These are phyloP conservation scores for Phytophthora rubi DNA, from an alignment of 352 stramenopile species.

Conservation along the genomic window DNA sequence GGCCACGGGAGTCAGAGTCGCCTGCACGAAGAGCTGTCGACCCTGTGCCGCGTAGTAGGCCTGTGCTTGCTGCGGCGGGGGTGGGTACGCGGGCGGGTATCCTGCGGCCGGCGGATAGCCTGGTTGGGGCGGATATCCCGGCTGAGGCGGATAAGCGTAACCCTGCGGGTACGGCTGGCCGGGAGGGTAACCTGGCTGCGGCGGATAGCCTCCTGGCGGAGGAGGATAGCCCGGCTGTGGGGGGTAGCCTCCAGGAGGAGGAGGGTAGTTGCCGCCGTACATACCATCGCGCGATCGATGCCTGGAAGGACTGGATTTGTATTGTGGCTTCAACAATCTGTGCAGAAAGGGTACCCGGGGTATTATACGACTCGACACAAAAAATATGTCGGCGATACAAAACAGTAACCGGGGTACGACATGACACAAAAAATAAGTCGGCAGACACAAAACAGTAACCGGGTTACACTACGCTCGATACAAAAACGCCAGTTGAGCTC, in stretches of 20 bases:
- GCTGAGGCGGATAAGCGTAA: constrained; percentile 29
- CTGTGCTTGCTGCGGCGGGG: constrained; percentile 50
- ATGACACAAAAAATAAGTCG: no score
- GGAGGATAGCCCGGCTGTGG: constrained; percentile 21
- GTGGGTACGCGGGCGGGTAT: constrained; percentile 47
- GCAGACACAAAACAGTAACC: no score
- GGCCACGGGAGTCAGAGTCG: constrained; percentile 39
- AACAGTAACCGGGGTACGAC: background rate
- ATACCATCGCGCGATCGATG: constrained; percentile 15
- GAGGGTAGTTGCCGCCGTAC: constrained; percentile 35
- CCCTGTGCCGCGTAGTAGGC: constrained; percentile 74
- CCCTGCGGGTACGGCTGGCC: constrained; percentile 39
- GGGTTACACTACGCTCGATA: background rate
- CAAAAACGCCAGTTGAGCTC: background rate
- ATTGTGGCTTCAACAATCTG: constrained; percentile 36
- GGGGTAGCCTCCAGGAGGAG: constrained; percentile 24
- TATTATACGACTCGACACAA: no score
- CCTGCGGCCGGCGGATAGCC: constrained; percentile 46
- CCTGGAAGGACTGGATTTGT: constrained; percentile 12
- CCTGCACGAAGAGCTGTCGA: constrained; percentile 74
- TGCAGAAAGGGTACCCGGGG: background rate
- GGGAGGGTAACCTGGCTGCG: constrained; percentile 25
- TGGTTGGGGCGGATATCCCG: constrained; percentile 40
- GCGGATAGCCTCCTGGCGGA: constrained; percentile 26
- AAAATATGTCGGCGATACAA: no score